phyloP scores from a whole-genome alignment of 495 filamentous ascomycete species.

The Penicillium fimorum region DNA sequence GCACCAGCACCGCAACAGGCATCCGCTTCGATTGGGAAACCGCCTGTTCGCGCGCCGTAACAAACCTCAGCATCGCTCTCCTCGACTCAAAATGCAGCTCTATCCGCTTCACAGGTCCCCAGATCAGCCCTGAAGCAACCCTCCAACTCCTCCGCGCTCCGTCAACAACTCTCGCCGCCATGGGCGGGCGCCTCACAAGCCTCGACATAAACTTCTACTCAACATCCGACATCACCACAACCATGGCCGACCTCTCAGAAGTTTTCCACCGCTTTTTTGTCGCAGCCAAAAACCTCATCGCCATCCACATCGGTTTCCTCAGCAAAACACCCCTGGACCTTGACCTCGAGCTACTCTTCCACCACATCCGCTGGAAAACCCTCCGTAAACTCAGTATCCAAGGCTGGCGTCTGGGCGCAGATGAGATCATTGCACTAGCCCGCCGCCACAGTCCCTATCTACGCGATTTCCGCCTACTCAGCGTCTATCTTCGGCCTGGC shows the following conservation, averaged over 20 bases:
- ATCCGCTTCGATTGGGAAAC: conserved; percentile 58
- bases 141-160: conserved; percentile 48
- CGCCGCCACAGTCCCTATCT: conserved; percentile 56
- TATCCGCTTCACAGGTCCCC: conserved; percentile 61
- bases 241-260: conserved; percentile 53
- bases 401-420: conserved; percentile 57
- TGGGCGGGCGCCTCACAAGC: conserved; percentile 57
- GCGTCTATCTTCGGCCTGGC: conserved; percentile 57
- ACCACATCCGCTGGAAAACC: conserved; percentile 58
- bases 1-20: conserved; percentile 11
- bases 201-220: conserved; percentile 61
- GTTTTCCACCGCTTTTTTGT: conserved; percentile 57
- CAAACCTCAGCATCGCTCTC: conserved; percentile 57
- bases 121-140: conserved; percentile 61
- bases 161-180: conserved; percentile 44
- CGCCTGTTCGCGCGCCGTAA: conserved; percentile 62
- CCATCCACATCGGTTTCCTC: conserved; percentile 67
- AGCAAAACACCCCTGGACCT: conserved; percentile 55
- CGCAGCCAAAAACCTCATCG: conserved; percentile 57
- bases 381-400: conserved; percentile 64
- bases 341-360: conserved; percentile 59
- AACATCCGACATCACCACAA: conserved; percentile 50
- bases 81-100: conserved; percentile 53
- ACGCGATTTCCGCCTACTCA: conserved; percentile 55
- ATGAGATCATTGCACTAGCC: conserved; percentile 58